phyloP scores from a whole-genome alignment of 2,329 filamentous ascomycete species.

The Ambrosiella cleistominuta region DNA sequence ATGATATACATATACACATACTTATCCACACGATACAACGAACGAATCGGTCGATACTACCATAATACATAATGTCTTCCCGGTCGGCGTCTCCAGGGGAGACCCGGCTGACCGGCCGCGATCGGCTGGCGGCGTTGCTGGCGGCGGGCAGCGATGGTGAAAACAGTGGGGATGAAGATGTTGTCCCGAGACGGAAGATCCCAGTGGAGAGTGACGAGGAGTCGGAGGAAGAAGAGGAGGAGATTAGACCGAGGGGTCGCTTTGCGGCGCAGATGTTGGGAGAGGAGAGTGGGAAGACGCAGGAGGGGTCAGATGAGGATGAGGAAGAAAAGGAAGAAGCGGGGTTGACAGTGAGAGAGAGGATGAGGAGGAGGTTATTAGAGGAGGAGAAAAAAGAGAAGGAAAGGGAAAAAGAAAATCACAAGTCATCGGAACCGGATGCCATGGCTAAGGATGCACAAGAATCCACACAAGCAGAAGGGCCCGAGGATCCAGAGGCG shows the following conservation, averaged over 20 bases:
- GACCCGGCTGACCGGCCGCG: conserved; percentile 28
- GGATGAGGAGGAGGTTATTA: conserved; percentile 6
- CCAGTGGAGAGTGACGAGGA: conserved; percentile 14
- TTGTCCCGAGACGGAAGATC: conserved; percentile 35
- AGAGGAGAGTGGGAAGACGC: conserved; percentile 12
- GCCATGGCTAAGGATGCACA: conserved; percentile 1
- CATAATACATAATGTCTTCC: conserved; percentile 6
- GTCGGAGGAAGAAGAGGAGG: conserved; percentile 15
- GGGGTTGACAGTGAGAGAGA: conserved; percentile 7
- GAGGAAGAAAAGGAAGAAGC: conserved; percentile 20
- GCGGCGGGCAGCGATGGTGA: conserved; percentile 35
- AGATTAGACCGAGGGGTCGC: conserved; percentile 39
- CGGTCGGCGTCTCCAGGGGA: conserved; percentile 6
- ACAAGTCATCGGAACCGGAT: conserved; percentile 23
- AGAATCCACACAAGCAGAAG: conserved; percentile 15
- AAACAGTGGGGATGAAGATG: conserved; percentile 17
- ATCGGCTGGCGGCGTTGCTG: conserved; percentile 37
- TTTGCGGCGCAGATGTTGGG: conserved; percentile 47
- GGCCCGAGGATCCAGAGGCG: conserved; percentile 19
- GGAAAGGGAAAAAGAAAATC: conserved; percentile 19
- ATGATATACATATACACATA: not conserved
- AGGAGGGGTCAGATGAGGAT: conserved; percentile 25
- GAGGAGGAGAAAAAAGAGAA: conserved; percentile 19
- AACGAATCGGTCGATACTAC: no score
- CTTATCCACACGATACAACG: no score